Percentiles rank a stretch among this genome's conserved stretches.
These are phyloP conservation scores for Parastagonospora avenae DNA, from an alignment of 2,329 filamentous ascomycete species.

Conservation along the genomic window DNA sequence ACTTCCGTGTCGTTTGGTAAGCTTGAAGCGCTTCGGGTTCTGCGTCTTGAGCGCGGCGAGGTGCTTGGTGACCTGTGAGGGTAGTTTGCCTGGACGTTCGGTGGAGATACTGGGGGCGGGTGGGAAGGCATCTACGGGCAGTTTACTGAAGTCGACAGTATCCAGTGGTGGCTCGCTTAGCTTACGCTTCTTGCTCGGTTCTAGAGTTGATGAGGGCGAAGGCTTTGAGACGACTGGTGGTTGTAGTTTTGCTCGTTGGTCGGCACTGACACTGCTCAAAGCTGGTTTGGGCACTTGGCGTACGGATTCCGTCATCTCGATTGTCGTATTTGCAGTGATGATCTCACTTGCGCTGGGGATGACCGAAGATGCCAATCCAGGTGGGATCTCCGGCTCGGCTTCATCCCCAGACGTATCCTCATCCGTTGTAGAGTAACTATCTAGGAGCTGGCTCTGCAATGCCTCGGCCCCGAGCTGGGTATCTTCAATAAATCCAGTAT, in stretches of 20 bases:
- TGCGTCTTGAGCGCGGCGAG: conserved; percentile 34
- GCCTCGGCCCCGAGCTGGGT: conserved; percentile 50
- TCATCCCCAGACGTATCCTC: conserved; percentile 17
- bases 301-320: too few species aligned
- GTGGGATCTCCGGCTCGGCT: neutral
- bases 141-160: conserved; percentile 24
- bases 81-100: conserved; percentile 19
- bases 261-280: too few species aligned
- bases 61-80: conserved; percentile 35
- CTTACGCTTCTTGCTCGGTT: too few species aligned
- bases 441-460: conserved; percentile 50
- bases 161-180: neutral
- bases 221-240: too few species aligned
- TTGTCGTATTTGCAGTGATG: neutral
- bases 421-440: conserved; percentile 24
- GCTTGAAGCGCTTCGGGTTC: conserved; percentile 40
- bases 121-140: conserved; percentile 31
- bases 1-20: conserved; percentile 48
- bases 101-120: conserved; percentile 31
- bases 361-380: neutral
- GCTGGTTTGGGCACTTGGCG: too few species aligned
- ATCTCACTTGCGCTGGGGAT: neutral
- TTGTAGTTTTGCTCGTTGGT: too few species aligned
- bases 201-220: too few species aligned
- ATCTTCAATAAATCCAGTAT: conserved; percentile 47